phyloP scores from a whole-genome alignment of 495 filamentous ascomycete species.

The Glonium stellatum region DNA sequence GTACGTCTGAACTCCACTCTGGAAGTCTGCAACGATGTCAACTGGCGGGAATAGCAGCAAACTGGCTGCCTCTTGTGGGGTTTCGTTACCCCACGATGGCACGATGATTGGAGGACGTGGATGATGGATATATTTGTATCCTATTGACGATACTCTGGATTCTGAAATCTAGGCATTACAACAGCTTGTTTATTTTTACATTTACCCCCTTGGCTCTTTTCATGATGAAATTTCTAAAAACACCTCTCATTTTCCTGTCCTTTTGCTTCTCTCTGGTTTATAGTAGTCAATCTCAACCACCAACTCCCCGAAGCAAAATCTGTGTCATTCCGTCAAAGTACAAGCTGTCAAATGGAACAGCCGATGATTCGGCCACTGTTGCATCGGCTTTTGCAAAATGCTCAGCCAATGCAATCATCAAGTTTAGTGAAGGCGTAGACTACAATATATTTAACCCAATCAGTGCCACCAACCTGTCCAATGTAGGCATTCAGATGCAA shows the following conservation, averaged over 20 bases:
- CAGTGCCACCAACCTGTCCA: constrained; percentile 36
- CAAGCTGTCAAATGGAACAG: constrained; percentile 30
- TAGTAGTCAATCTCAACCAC: background rate
- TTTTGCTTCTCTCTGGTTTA: background rate
- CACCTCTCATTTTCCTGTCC: background rate
- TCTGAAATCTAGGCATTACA: no score
- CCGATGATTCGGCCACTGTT: constrained; percentile 37
- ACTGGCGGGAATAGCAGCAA: no score
- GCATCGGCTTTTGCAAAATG: constrained; percentile 32
- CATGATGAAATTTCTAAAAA: background rate
- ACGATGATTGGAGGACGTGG: no score
- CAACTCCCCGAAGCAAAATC: constrained; percentile 2
- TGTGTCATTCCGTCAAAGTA: constrained; percentile 11
- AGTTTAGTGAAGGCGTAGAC: constrained; percentile 36
- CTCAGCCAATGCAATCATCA: constrained; percentile 33
- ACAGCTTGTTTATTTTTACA: no score
- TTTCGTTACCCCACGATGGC: no score
- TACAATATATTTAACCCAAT: constrained; percentile 41
- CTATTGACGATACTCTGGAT: no score
- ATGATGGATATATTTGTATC: no score
- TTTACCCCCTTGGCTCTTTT: no score
- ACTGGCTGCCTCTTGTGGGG: no score
- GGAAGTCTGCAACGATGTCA: no score
- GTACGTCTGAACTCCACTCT: no score
- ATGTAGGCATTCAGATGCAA: constrained; percentile 39